Conservation (phyloP, 106 monocot species). For the Acanthochlamys bracteata region DNA sequence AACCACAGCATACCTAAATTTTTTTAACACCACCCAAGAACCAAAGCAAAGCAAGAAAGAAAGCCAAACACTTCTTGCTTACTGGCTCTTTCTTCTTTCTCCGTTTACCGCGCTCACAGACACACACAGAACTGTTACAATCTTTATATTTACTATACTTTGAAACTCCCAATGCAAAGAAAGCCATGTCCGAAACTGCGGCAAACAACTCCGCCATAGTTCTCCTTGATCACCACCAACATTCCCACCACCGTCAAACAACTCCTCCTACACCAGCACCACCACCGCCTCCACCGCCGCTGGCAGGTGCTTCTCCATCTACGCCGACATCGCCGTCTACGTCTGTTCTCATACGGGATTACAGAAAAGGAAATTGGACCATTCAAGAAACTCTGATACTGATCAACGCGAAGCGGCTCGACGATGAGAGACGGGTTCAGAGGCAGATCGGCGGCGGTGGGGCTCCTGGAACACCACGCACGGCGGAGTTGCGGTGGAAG, state of each 20-base stretch:
- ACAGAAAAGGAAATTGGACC: constrained; percentile 98
- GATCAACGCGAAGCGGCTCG: constrained; percentile 82
- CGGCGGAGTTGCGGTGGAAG: constrained; percentile 80
- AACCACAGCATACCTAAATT: too few species aligned
- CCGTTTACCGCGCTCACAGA: too few species aligned
- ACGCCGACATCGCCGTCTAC: neutral
- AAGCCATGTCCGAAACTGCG: constrained; percentile 22
- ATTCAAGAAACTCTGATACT: constrained; percentile 81
- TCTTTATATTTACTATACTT: neutral
- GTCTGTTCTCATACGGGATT: constrained; percentile 37
- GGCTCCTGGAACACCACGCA: constrained; percentile 5
- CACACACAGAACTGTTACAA: neutral
- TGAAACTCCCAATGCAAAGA: constrained; percentile 5
- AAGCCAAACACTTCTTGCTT: too few species aligned
- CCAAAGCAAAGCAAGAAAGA: too few species aligned
- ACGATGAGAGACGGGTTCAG: constrained; percentile 55
- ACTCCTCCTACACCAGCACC: neutral
- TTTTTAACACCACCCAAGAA: too few species aligned
- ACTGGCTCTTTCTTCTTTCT: too few species aligned
- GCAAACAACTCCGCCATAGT: neutral
- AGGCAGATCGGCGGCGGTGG: neutral
- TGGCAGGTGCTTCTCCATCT: constrained; percentile 6
- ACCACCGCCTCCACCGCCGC: constrained; percentile 5
- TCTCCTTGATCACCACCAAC: constrained; percentile 14
- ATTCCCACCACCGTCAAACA: constrained; percentile 6